phyloP scores from a whole-genome alignment of 1,284 basidiomycete genomes.

The Puccinia novopanici region DNA sequence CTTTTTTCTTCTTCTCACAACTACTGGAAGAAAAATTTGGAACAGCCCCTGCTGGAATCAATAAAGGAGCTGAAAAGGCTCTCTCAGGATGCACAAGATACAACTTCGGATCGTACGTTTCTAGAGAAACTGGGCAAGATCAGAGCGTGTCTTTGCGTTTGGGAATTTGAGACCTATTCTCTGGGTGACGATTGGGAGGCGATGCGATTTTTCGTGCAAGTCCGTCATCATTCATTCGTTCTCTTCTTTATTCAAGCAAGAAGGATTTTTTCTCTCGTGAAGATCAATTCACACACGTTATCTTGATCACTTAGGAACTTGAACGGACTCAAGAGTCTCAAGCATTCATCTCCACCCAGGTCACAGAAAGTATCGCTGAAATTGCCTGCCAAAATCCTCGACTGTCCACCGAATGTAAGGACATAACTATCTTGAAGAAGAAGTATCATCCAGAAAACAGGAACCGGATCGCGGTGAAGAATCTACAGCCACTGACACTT shows the following conservation, averaged over 20 bases:
- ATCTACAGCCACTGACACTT: no score
- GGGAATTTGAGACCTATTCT: constrained; percentile 45
- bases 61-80: constrained; percentile 32
- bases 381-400: constrained; percentile 29
- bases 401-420: constrained; percentile 22
- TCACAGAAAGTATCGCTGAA: constrained; percentile 48
- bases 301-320: constrained; percentile 5
- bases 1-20: background rate
- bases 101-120: background rate
- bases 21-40: constrained; percentile 9
- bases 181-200: constrained; percentile 36
- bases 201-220: constrained; percentile 27
- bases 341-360: constrained; percentile 20
- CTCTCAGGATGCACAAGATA: constrained; percentile 25
- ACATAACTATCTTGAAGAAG: no score
- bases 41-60: constrained; percentile 27
- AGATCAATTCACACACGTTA: background rate
- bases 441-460: no score
- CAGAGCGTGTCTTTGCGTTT: constrained; percentile 48
- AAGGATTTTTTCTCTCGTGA: background rate
- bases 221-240: background rate
- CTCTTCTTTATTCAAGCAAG: background rate
- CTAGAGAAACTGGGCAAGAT: constrained; percentile 31
- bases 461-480: no score
- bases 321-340: constrained; percentile 2